Evolutionary conservation across 345 rosid genomes (phyloP).

Genomic region (Streptanthus diversifolius): DNA sequence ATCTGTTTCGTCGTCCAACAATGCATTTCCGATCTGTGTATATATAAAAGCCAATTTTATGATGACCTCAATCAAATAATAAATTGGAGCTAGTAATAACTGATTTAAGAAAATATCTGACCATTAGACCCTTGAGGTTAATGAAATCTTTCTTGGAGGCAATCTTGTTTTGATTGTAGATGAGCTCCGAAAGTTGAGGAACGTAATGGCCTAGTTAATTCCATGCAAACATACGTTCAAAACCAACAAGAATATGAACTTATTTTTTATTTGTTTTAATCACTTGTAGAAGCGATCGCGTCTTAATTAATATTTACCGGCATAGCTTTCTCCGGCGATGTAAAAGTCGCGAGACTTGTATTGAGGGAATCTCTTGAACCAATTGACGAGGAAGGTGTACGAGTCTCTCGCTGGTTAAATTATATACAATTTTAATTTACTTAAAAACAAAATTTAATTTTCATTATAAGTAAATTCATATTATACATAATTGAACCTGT

Average conservation of each 20-base stretch:
- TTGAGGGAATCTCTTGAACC: conserved; percentile 69
- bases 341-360: conserved; percentile 56
- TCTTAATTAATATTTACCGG: conserved; percentile 35
- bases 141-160: conserved; percentile 43
- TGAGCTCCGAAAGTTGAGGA: conserved; percentile 70
- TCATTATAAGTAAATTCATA: neutral
- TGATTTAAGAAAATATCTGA: conserved; percentile 16
- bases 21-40: conserved; percentile 69
- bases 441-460: neutral
- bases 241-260: neutral
- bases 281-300: neutral
- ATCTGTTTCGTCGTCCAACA: conserved; percentile 74
- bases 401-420: conserved; percentile 48
- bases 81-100: neutral
- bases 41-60: neutral
- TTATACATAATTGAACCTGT: conserved; percentile 38
- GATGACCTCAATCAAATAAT: neutral
- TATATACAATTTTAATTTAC: neutral
- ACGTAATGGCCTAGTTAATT: conserved; percentile 68
- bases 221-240: neutral
- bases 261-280: neutral
- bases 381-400: conserved; percentile 52
- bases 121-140: conserved; percentile 71
- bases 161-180: conserved; percentile 50
- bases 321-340: conserved; percentile 74